Evolutionary conservation across 2,329 filamentous ascomycete species (phyloP), one percentile per base, ranked within the genome.

Genomic region (Pseudogymnoascus sp.): DNA sequence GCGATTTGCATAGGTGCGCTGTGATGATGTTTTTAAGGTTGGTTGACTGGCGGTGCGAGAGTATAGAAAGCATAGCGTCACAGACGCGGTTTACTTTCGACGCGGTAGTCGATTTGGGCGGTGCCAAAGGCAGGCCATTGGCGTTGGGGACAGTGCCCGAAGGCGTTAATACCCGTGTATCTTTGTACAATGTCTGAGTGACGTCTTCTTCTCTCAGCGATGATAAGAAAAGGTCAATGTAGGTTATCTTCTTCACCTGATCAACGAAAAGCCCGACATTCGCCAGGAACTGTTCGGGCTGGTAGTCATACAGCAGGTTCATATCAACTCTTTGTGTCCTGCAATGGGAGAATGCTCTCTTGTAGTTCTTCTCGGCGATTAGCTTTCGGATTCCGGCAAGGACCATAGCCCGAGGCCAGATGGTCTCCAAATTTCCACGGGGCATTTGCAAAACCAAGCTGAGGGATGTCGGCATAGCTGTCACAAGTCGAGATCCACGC

Each of bases 261-360:
- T 91, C 86, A 33, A 97, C 79, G 70, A 99, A 96, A 0, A 90
- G 75, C 0, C 81, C 80, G 9, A 96, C 83, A 66, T 87, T 90
- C 3, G 82, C 78, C 72, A 97, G 81, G 72, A 99, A 97, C 67
- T 95, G 90, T 38, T 86, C 81, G 0, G 93, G 91, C n/a, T 86
- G 86, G 75, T 97, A 91, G 71, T 99, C 94, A 71, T 96, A 93
- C 2, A 99, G 79, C 65, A 99, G 93, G 71, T 99, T 99, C 89
- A 97, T 92, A 71, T 99, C 94, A 0, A 99, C 94, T 68, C 95
- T 85, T 73, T 99, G 95, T 22, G 87, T 93, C 60, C 94, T 86
- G 72, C 94, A 97, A 65, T 91, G 88, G 22, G 89, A 79, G 72
- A 97, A 99, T 0, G 94, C 94, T 60, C 84, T 85, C 58, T 83